A percentile compares a stretch with the other conserved stretches of the same genome.
phyloP scores from a whole-genome alignment of 495 filamentous ascomycete species.

The Aspergillus mulundensis region DNA sequence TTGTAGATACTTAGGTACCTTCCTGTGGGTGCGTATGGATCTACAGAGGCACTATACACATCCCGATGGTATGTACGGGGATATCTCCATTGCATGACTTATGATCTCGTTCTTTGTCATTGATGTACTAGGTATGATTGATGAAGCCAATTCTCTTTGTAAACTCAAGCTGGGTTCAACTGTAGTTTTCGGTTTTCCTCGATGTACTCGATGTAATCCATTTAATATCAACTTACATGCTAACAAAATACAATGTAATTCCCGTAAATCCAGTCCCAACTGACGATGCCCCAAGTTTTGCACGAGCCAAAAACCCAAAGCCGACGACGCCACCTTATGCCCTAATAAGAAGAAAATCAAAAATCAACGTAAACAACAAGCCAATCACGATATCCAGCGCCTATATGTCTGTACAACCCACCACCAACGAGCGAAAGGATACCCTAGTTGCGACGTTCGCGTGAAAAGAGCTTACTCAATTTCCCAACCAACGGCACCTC shows the following conservation, averaged over 20 bases:
- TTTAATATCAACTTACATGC: not conserved
- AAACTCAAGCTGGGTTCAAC: too few relatives aligned
- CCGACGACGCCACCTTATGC: too few relatives aligned
- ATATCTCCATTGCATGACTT: not conserved
- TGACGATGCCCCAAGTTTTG: not conserved
- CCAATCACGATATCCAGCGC: too few relatives aligned
- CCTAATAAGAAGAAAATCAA: too few relatives aligned
- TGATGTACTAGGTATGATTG: not conserved
- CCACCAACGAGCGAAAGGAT: not conserved
- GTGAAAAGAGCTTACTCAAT: not conserved
- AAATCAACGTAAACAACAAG: too few relatives aligned
- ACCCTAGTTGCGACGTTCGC: not conserved
- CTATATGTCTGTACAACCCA: not conserved
- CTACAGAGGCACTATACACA: too few relatives aligned
- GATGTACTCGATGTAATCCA: too few relatives aligned
- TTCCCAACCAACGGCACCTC: not conserved
- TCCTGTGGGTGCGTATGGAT: not conserved
- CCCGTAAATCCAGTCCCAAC: not conserved
- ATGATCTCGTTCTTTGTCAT: not conserved
- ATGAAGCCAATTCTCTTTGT: not conserved
- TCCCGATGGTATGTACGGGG: too few relatives aligned
- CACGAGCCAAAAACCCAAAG: too few relatives aligned
- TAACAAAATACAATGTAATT: not conserved
- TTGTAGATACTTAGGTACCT: constrained; percentile 20
- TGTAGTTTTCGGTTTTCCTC: not conserved